A percentile compares a stretch with the other conserved stretches of the same genome.
Conservation (phyloP, 2,329 filamentous ascomycete species). For the Dactylellina drechsleri region DNA sequence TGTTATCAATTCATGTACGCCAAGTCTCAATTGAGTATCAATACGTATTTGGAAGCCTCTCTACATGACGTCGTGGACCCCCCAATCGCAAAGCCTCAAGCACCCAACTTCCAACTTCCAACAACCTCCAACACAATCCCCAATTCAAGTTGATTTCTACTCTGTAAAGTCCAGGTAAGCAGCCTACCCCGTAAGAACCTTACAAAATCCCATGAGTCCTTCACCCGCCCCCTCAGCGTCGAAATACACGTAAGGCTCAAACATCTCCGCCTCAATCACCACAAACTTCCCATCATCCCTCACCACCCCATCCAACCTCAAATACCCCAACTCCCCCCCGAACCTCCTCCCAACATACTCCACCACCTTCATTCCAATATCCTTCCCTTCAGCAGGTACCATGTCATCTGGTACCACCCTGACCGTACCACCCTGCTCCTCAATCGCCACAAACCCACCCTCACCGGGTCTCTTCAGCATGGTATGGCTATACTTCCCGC, state of each 20-base stretch:
- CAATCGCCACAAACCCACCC: conserved; percentile 14
- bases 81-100: no score
- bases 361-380: conserved; percentile 25
- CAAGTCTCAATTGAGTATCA: background rate
- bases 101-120: background rate
- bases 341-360: conserved; percentile 21
- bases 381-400: conserved; percentile 19
- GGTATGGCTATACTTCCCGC: conserved; percentile 42
- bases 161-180: background rate
- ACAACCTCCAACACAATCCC: background rate
- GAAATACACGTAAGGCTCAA: conserved; percentile 39
- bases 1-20: conserved; percentile 5
- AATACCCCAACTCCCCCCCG: conserved; percentile 29
- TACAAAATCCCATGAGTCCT: conserved; percentile 17
- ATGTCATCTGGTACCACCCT: conserved; percentile 2
- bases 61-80: conserved; percentile 1
- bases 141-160: background rate
- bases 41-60: background rate
- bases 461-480: conserved; percentile 29
- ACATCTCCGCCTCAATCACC: conserved; percentile 47
- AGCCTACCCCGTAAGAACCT: background rate
- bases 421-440: conserved; percentile 15
- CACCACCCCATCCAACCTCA: conserved; percentile 36
- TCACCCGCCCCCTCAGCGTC: conserved; percentile 12
- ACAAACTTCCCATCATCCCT: conserved; percentile 37